Base-by-base conservation (phyloP, 768 basidiomycete genomes). In the Suillus cothurnatus region DNA sequence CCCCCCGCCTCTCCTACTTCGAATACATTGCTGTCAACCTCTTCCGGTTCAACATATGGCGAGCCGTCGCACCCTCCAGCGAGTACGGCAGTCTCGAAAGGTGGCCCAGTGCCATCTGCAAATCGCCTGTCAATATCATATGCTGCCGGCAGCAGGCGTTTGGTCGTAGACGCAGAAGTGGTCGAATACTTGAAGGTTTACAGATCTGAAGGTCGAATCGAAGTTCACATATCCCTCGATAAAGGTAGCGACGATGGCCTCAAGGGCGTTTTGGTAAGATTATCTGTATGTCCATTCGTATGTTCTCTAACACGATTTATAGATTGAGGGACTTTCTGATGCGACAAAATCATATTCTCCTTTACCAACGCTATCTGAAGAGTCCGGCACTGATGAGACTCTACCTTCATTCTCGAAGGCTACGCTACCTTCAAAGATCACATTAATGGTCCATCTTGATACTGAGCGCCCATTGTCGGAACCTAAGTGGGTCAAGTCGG, bases 401-500 rank as follows among this genome's bases (percentile, higher is more conserved):
- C 80, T 95, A 23, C 94, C 95, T 12, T 88, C 91, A 15, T 91
- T 95, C 70, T 81, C 82, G 59, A 86, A 85, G 71, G 79, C 80
- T 9, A 68, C 69, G 31, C 74, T 84, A 23, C 87, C 91, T 32
- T 77, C 83, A 28, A 84, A 84, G 34, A 73, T 92, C 23, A 86
- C 84, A n/a, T 79, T 97, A 55, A 72, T 86, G 12, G 89, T 92
- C 28, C 85, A 94, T 78, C 85, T 99, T 67, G 97, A 99, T 76
- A 92, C 86, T 64, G 87, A 86, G 38, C 88, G 92, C 64, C 97
- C 97, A 0, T 79, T 99, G 39, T 95, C 95, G 19, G 95, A 98
- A 75, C 95, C 97, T 8, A 92, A 94, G 75, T 99, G 97, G 97
- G 94, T 95, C 43, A 94, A 95, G 76, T 90, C 91, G 9, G 97